Conservation (phyloP, 495 filamentous ascomycete genomes). For the Lentithecium fluviatile region DNA sequence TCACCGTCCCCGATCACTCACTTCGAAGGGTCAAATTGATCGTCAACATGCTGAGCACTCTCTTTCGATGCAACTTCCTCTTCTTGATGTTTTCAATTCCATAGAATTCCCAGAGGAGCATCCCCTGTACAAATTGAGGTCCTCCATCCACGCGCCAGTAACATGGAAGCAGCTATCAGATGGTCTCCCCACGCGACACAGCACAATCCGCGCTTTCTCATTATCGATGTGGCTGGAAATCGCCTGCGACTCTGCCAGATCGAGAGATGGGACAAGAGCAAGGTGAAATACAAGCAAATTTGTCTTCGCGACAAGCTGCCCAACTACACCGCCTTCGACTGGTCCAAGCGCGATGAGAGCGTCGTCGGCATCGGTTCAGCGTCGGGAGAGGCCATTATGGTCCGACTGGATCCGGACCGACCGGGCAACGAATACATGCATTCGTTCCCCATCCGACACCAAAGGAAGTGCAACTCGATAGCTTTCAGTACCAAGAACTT, state of each 20-base stretch:
- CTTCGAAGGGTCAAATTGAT: too few species aligned
- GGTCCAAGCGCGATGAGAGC: conserved; percentile 76
- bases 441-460: conserved; percentile 73
- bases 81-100: too few species aligned
- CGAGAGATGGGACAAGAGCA: conserved; percentile 55
- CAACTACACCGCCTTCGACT: conserved; percentile 89
- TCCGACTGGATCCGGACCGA: conserved; percentile 67
- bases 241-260: conserved; percentile 77
- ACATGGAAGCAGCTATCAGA: conserved; percentile 71
- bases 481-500: conserved; percentile 78
- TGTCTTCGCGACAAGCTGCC: conserved; percentile 77
- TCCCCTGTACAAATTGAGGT: too few species aligned
- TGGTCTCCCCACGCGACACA: conserved; percentile 79
- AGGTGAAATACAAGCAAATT: conserved; percentile 63
- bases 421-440: conserved; percentile 60
- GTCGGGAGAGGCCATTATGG: conserved; percentile 78
- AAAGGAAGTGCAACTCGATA: conserved; percentile 86
- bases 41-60: too few species aligned
- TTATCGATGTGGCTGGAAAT: conserved; percentile 78
- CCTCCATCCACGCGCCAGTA: conserved; percentile 3
- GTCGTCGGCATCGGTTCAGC: conserved; percentile 82
- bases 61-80: too few species aligned
- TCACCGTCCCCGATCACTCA: too few species aligned
- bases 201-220: conserved; percentile 68
- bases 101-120: too few species aligned